Evolutionary conservation across 2,329 filamentous ascomycete species (phyloP), one percentile per base, ranked within the genome.

Genomic region (Dothideomycetes sp.): DNA sequence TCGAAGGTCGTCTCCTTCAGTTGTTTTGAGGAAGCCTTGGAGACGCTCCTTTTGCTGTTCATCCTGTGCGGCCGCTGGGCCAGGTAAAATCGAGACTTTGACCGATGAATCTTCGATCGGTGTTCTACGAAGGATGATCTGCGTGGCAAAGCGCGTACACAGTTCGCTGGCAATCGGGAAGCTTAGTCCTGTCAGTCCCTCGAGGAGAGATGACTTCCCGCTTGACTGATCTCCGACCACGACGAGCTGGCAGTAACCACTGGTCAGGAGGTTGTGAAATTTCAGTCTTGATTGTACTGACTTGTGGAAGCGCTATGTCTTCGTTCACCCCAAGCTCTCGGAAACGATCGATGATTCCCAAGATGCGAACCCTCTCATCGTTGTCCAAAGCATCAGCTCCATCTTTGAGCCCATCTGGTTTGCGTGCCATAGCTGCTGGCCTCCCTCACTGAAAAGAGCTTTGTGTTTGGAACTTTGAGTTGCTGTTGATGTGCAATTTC

Each of bases 151-250:
- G 1, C 70, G 61, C 0, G 75, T 78, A 49, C 72, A 77, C 0
- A 72, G 37, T 12, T 58, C 66, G 5, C 65, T 64, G 4, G 74
- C 68, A 5, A 66, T 58, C 0, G 72, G 70, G 30, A 79, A 78
- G 0, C 64, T 64, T 2, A 81, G 68, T 9, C 69, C 65, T 0
- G 75, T 74, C 24, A 81, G 72, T 1, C 76, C 77, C 45, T 80
- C 72, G 0, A 81, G 65, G 0, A 80, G 73, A 1, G 72, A 78
- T 11, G 69, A 75, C 50, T 81, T 81, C 2, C 76, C 76, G 1
- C 38, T 36, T 12, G 71, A 77, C 41, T 76, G 73, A 33, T 77
- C 72, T 4, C 77, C 75, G n/a, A 74, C 70, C 4, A 79, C 74
- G 7, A 79, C 66, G 29, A 57, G 48, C 35, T 56, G 50, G n/a